These are phyloP conservation scores for Fusarium praegraminearum DNA, from an alignment of 2,329 filamentous ascomycete species.

Conservation along the genomic window DNA sequence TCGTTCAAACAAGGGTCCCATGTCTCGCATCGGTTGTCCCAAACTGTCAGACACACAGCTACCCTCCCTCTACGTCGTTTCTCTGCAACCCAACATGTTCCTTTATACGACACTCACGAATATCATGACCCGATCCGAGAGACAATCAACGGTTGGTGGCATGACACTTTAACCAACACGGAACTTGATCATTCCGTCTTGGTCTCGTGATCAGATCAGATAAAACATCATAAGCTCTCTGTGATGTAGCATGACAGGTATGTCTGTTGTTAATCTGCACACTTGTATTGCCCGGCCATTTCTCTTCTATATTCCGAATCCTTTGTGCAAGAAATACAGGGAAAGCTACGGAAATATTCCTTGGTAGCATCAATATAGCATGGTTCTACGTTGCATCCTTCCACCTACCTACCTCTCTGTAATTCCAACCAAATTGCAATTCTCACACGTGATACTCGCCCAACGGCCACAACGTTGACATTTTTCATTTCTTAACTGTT, in stretches of 20 bases:
- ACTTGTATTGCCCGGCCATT: neutral
- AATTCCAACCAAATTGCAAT: too few species aligned
- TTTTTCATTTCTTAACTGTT: neutral
- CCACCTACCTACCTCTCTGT: neutral
- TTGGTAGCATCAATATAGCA: neutral
- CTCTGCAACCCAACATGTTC: conserved; percentile 14
- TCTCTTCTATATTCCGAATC: conserved; percentile 8
- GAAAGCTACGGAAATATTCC: neutral
- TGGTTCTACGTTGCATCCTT: conserved; percentile 15
- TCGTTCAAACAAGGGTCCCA: conserved; percentile 18
- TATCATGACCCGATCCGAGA: conserved; percentile 8
- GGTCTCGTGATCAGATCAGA: conserved; percentile 7
- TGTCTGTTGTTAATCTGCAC: conserved; percentile 3
- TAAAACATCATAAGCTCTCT: neutral
- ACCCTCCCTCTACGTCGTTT: conserved; percentile 8
- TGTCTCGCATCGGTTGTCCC: conserved; percentile 23
- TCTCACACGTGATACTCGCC: conserved; percentile 6
- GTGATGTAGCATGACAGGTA: neutral
- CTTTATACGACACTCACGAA: neutral
- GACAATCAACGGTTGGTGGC: neutral
- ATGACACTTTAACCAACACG: conserved; percentile 10
- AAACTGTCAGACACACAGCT: conserved; percentile 17
- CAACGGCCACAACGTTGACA: neutral
- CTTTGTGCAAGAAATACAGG: conserved; percentile 6
- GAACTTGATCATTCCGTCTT: neutral